Conservation (phyloP, 83 land plant species). For the Diphasiastrum complanatum region DNA sequence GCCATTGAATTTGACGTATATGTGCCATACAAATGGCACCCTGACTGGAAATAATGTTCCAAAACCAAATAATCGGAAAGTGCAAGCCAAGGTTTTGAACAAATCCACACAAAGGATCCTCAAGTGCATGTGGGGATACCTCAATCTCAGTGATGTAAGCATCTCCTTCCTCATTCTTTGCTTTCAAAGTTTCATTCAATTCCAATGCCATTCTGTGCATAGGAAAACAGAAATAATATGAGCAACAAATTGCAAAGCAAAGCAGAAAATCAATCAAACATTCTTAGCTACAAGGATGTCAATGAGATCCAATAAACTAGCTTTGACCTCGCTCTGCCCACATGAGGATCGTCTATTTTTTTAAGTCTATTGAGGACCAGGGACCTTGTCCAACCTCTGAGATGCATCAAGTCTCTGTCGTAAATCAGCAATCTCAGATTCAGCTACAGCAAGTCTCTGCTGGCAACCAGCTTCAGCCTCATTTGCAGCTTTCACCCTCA, state of each 20-base stretch:
- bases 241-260: neutral
- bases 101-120: no score
- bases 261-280: no score
- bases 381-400: constrained; percentile 48
- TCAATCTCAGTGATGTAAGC: constrained; percentile 88
- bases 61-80: no score
- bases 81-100: no score
- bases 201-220: constrained; percentile 70
- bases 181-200: constrained; percentile 67
- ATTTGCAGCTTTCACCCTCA: constrained; percentile 88
- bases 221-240: no score
- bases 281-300: no score
- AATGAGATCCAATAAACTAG: no score
- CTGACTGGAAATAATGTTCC: no score
- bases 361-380: constrained; percentile 2
- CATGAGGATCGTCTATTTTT: neutral
- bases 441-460: constrained; percentile 73
- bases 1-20: no score
- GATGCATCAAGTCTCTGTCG: constrained; percentile 62
- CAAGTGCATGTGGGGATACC: no score
- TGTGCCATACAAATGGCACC: no score
- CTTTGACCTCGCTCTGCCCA: no score
- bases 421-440: constrained; percentile 67
- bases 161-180: constrained; percentile 74
- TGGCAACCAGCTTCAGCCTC: constrained; percentile 92